phyloP scores from a whole-genome alignment of 108 stramenopile genomes.

The Cafeteria roenbergensis region DNA sequence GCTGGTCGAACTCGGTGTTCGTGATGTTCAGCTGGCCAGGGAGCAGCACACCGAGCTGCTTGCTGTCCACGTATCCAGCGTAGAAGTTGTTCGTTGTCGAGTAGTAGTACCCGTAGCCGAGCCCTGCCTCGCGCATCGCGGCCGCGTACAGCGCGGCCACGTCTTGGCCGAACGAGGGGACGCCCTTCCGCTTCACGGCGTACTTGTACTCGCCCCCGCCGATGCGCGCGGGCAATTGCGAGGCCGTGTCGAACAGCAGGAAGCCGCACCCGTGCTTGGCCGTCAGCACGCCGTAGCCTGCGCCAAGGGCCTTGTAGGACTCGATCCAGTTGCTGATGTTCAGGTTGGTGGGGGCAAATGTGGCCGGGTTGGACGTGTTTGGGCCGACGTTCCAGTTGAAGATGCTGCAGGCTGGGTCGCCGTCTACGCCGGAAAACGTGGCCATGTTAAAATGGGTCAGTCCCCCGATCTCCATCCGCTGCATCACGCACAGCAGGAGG shows the following conservation, averaged over 20 bases:
- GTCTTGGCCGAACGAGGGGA: not conserved
- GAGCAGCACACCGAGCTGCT: not conserved
- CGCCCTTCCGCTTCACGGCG: not conserved
- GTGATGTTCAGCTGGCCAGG: constrained; percentile 5
- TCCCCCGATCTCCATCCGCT: too few species aligned
- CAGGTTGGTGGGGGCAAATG: not conserved
- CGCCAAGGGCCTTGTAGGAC: not conserved
- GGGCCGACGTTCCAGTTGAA: not conserved
- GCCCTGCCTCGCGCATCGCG: not conserved
- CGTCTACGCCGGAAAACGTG: not conserved
- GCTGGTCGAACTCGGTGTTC: not conserved
- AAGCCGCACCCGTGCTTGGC: constrained; percentile 13
- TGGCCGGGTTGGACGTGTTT: not conserved
- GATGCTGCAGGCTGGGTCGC: not conserved
- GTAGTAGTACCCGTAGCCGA: constrained; percentile 6
- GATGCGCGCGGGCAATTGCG: not conserved
- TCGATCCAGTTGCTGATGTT: constrained; percentile 6
- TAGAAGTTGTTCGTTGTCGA: constrained; percentile 3
- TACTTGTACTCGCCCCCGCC: not conserved
- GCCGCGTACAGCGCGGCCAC: not conserved
- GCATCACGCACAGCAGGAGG: too few species aligned
- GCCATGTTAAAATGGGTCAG: not conserved
- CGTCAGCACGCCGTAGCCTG: not conserved
- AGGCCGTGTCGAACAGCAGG: not conserved
- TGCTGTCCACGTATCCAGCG: not conserved